Base-by-base conservation (phyloP, 192 early-diverging fungal genomes). In the Coemansia sp. region DNA sequence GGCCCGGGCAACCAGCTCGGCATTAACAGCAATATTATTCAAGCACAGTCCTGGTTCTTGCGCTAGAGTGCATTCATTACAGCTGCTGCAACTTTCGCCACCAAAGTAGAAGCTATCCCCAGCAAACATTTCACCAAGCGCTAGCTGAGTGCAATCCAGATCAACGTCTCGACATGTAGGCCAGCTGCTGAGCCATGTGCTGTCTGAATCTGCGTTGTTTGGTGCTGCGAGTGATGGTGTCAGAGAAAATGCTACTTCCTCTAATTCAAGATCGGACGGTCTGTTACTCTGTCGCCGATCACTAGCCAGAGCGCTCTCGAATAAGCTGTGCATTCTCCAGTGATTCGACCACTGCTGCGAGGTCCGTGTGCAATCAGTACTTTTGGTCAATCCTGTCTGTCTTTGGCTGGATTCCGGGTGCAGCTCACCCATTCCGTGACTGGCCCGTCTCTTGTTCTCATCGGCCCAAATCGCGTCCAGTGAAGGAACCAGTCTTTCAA, bases 391-490 rank as follows among this genome's bases (percentile, higher is more conserved):
- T 15, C 14, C 4, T 23, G 40, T 12, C 37, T 60, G 20, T n/a
- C 11, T 52, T 23, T 22, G 19, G 50, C 23, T 12, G 11, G 50
- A 22, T 21, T 5, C 50, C 22, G 60, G 47, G 5, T n/a, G n/a
- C 20, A 37, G 36, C 47, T 25, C 57, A n/a, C 14, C 60, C 49
- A 78, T 70, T 10, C 64, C 72, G 28, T 47, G 57, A 14, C 48
- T 22, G 17, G 44, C 21, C 38, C 87, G 81, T 14, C 88, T 68
- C n/a, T 34, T 22, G 12, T 66, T 69, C 69, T 88, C 87, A 25
- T 88, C 87, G 59, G 87, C 69, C 89, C 88, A 92, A 23, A 90
- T 72, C 3, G 62, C 53, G 7, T 60, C 72, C 21, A 92, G 72
- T 10, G 87, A 88, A 7, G 85, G 84, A 3, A 92, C 86, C 23